Evolutionary conservation across 2,329 filamentous ascomycete species (phyloP), one percentile per base, ranked within the genome.

Genomic region (Botrytis elliptica): DNA sequence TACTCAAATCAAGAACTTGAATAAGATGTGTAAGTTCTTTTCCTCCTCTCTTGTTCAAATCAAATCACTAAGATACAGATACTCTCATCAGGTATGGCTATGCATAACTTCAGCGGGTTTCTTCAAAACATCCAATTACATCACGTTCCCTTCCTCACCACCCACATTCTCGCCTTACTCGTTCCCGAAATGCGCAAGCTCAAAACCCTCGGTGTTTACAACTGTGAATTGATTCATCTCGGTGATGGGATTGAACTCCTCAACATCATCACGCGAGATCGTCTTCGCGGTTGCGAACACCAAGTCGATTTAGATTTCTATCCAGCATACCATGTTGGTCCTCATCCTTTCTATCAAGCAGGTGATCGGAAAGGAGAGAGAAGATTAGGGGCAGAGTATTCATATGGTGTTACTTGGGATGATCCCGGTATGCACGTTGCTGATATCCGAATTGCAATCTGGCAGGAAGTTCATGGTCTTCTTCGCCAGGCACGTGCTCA

Each of bases 381-480:
- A 10, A 64, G 55, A 65, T 38, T 68, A 10, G 70, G 64, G 7
- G 69, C 64, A 25, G 59, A 65, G 22, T 77, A 77, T 1, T 59
- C 71, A 2, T 80, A 78, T 72, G 79, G 78, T 20, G 77, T 75
- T 6, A 76, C 76, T 6, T 81, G 79, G 79, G 77, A 81, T 57
- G 79, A 80, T 63, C 75, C 64, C 44, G 74, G 77, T 9, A 66
- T 55, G 46, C n/a, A 36, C 7, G 40, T 59, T 25, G 40, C 64
- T 2, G 73, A 77, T 49, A 75, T 72, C 16, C 52, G 72, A 40
- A 65, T 77, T 8, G 77, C 75, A 1, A 78, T 79, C 18, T 81
- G 79, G 79, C 69, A 72, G 16, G 49, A 79, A 3, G 73, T 78
- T 1, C 40, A 36, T 3, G 40, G 55, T n/a, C 75, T 78, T 16